Percentiles rank a stretch among this genome's conserved stretches.
Conservation (phyloP, 257 asterid species). For the Rhazya stricta region DNA sequence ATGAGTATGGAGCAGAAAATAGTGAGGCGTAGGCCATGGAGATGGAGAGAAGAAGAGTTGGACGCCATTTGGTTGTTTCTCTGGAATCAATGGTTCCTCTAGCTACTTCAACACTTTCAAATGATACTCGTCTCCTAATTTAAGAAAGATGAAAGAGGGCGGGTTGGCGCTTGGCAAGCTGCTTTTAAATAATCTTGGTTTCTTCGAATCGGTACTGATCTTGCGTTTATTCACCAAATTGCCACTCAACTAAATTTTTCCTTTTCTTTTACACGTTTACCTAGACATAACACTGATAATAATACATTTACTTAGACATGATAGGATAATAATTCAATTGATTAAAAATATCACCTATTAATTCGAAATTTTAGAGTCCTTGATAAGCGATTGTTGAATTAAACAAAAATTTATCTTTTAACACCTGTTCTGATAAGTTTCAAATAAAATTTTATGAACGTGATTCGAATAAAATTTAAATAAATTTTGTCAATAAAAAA, state of each 20-base stretch:
- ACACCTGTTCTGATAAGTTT: no score
- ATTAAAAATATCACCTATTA: no score
- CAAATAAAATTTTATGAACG: no score
- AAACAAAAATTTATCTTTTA: no score
- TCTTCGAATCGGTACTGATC: neutral
- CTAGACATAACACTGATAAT: no score
- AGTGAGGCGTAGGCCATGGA: neutral
- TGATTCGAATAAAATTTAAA: no score
- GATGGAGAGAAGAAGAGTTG: neutral
- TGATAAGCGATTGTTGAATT: no score
- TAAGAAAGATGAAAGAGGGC: neutral
- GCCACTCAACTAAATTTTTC: conserved; percentile 22
- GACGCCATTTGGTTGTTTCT: conserved; percentile 9
- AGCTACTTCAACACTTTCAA: neutral
- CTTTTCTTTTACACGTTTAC: no score
- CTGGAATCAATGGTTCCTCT: neutral
- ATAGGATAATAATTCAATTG: no score
- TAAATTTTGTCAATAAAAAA: no score
- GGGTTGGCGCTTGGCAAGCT: neutral
- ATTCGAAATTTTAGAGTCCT: no score
- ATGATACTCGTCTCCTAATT: neutral
- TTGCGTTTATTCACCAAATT: conserved; percentile 5
- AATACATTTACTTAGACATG: no score
- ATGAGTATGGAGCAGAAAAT: neutral
- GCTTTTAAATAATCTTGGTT: neutral